Conservation (phyloP, 2,329 filamentous ascomycete species). For the Pseudogymnoascus destructans region DNA sequence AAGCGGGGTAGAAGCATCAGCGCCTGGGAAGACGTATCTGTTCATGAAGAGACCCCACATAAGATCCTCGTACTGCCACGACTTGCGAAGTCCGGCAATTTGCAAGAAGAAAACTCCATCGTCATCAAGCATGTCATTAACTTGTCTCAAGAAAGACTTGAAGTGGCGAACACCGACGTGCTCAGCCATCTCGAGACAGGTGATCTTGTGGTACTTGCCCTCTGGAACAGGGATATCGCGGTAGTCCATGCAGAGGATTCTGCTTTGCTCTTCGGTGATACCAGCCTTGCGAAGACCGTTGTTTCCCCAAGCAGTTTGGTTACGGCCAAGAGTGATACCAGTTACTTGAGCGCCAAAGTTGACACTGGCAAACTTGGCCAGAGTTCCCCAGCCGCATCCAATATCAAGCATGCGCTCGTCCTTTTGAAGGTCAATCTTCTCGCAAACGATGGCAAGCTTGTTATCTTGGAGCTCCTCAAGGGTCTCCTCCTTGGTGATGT, state of each 20-base stretch:
- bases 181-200: conserved; percentile 96
- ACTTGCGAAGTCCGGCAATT: conserved; percentile 83
- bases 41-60: conserved; percentile 99
- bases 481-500: conserved; percentile 74
- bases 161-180: conserved; percentile 94
- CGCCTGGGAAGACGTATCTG: conserved; percentile 97
- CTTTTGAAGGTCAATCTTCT: conserved; percentile 77
- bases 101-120: conserved; percentile 94
- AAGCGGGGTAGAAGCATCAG: conserved; percentile 86
- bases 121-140: conserved; percentile 91
- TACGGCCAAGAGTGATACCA: conserved; percentile 86
- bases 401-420: conserved; percentile 84
- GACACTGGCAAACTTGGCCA: conserved; percentile 81
- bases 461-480: conserved; percentile 96
- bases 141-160: conserved; percentile 65
- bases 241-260: conserved; percentile 93
- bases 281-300: conserved; percentile 70
- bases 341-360: conserved; percentile 77
- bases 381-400: conserved; percentile 95
- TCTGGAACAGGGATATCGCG: conserved; percentile 76
- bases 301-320: conserved; percentile 97
- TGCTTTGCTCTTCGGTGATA: conserved; percentile 76
- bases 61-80: conserved; percentile 96
- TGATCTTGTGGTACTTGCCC: conserved; percentile 84
- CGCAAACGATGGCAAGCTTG: conserved; percentile 87